Evolutionary conservation across 2,329 filamentous ascomycete species (phyloP).

Genomic region (Diaporthe australafricana): DNA sequence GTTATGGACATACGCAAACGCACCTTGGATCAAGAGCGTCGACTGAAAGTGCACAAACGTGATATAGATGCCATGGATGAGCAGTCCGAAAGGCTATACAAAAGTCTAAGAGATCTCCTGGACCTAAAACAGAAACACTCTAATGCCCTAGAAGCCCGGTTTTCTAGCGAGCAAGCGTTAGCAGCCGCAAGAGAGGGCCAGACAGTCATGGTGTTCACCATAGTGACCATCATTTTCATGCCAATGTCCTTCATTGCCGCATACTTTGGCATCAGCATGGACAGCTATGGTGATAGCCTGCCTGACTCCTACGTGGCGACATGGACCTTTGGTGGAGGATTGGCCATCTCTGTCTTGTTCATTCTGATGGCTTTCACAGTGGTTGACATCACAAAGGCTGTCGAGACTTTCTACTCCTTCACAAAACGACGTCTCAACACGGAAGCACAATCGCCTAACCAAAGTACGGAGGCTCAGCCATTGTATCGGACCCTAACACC

Average conservation of each 20-base stretch:
- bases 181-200: constrained; percentile 65
- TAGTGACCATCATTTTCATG: constrained; percentile 58
- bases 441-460: not conserved
- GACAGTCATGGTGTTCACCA: constrained; percentile 58
- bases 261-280: constrained; percentile 57
- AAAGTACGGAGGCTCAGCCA: not conserved
- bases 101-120: constrained; percentile 70
- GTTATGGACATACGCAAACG: constrained; percentile 57
- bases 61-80: constrained; percentile 74
- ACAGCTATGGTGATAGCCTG: constrained; percentile 55
- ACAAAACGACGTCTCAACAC: constrained; percentile 16
- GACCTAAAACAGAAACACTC: constrained; percentile 78
- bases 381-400: constrained; percentile 46
- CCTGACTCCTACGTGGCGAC: constrained; percentile 42
- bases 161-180: constrained; percentile 69
- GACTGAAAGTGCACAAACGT: constrained; percentile 67
- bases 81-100: constrained; percentile 70
- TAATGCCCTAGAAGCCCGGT: constrained; percentile 74
- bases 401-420: constrained; percentile 33
- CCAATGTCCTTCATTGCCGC: constrained; percentile 57
- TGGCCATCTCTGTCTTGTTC: constrained; percentile 52
- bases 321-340: constrained; percentile 51
- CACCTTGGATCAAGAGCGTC: constrained; percentile 67
- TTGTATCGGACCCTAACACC: constrained; percentile 16
- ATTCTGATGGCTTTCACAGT: constrained; percentile 53